Evolutionary conservation across 768 basidiomycete species (phyloP), one percentile per base, ranked within the genome.

Genomic region (Udeniomyces megalosporus): DNA sequence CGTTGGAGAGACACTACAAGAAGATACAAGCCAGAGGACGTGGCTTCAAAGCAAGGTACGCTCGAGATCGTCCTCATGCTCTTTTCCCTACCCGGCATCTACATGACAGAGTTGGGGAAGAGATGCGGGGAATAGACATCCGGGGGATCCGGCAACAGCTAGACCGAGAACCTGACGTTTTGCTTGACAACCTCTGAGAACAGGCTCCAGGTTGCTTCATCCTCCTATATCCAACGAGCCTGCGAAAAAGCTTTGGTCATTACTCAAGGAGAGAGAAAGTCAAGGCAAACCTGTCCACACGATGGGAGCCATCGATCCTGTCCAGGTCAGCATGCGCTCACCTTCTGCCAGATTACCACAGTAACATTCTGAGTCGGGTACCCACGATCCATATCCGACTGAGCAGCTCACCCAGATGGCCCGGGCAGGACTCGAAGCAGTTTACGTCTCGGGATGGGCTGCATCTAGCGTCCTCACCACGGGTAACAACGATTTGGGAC

Each of bases 381-480:
- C 12, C 42, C 11, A 6, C 2, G 32, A 10, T 26, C 14, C 35
- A 32, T 20, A n/a, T 28, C n/a, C n/a, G n/a, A n/a, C 56, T 66
- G 26, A 34, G 4, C 22, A 48, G 65, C 88, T 91, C 85, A 90
- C 88, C 0, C 90, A 95, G 75, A 88, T 89, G 86, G 91, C 88
- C 8, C 76, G 76, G 29, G 60, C 60, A 57, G 80, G 86, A 69
- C 85, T 88, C 69, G 85, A 95, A 70, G 83, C 85, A 35, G 81
- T 90, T 2, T 96, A 96, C 69, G 77, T 96, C n/a, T 87, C 85
- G 54, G 91, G 92, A 11, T 93, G 90, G 90, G 89, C 87, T 15
- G 79, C 82, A 28, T 86, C n/a, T 12, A 38, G 86, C 67, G 78
- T 90, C 52, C 76, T 93, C 56, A 91, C 90, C 4, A 91, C 90